Evolutionary conservation across 164 flowering plant species (phyloP), one percentile per base, ranked within the genome.

Genomic region (grape (Vitis vinifera)): DNA sequence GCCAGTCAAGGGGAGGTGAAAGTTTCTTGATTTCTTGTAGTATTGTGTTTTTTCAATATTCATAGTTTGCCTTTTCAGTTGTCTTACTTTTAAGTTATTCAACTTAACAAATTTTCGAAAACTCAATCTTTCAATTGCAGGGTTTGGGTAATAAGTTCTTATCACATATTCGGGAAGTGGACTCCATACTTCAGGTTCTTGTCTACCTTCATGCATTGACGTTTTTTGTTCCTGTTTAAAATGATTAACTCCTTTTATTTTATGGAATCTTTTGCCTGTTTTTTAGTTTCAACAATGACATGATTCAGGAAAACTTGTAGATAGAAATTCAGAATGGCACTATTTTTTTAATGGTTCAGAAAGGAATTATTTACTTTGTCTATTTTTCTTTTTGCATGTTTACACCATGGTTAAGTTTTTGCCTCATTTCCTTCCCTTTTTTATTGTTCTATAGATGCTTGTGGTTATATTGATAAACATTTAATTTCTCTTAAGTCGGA

Each of bases 1-100:
- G 99, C 99, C 71, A 96, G 97, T 78, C 97, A 90, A 75, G 99
- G 99, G 62, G 99, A 96, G 97, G 99, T 96, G 62, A 79, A 19
- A n/a, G 16, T 57, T 67, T 50, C 51, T 49, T 70, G 53, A 48
- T 69, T 8, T 62, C 48, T 65, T 23, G 55, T 30, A 31, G 8
- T 49, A 12, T 69, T 53, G 59, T 15, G 4, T 19, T 29, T 23
- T 68, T 23, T 15, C 4, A 4, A 47, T 27, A 23, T 9, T 67
- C 10, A 52, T 47, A 50, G 23, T 59, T 16, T 67, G 23, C 65
- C 47, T 66, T 44, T 44, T 1, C 4, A 3, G 5, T 52, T 55
- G 48, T 51, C 2, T 51, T 55, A 51, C n/a, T 4, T n/a, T 51
- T 51, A 30, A 16, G 57, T 51, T 3, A 2, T n/a, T 9, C 44